Base-by-base conservation (phyloP, 2,329 filamentous ascomycete genomes). In the Microsporum canis region DNA sequence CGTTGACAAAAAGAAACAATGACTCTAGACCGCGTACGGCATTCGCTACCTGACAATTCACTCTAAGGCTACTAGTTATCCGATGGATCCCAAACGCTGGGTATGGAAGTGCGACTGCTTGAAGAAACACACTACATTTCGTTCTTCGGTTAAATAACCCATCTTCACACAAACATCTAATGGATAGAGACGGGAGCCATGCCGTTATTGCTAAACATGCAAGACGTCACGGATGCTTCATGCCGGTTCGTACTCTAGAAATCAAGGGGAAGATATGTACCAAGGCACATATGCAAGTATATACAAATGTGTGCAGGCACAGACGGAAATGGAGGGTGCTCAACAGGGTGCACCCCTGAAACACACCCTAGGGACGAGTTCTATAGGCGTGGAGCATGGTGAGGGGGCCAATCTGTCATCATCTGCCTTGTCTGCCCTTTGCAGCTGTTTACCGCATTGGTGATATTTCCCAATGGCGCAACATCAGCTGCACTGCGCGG, bases 381-480 rank as follows among this genome's bases (percentile, higher is more conserved):
- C 23, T 31, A 31, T 12, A 2, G 23, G 7, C 29, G 45, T 33
- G 29, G 45, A 1, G 45, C n/a, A n/a, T 14, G 1, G 23, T 23
- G 8, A n/a, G n/a, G 45, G 4, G 45, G 12, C 14, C 45, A 14
- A 51, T 10, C 31, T 23, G 27, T 51, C 14, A 4, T 51, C 23
- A 14, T 33, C 17, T 23, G 41, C 41, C 41, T 45, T 23, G 10
- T 12, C 41, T 29, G n/a, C 43, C 14, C 17, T n/a, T 17, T 51
- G 27, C 23, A 29, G 12, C 8, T 12, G 7, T 51, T 51, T 23
- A 51, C 27, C 23, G 45, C 3, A 80, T 81, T 2, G 87, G 87
- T 3, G 84, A 75, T 1, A 74, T 73, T 7, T 81, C 75, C 88
- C 87, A 90, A 69, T 89, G 85, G 60, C 83, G 75, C 63, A 90